Evolutionary conservation across 441 rosid species (phyloP), one percentile per base, ranked within the genome.

Genomic region (Breynia disticha): DNA sequence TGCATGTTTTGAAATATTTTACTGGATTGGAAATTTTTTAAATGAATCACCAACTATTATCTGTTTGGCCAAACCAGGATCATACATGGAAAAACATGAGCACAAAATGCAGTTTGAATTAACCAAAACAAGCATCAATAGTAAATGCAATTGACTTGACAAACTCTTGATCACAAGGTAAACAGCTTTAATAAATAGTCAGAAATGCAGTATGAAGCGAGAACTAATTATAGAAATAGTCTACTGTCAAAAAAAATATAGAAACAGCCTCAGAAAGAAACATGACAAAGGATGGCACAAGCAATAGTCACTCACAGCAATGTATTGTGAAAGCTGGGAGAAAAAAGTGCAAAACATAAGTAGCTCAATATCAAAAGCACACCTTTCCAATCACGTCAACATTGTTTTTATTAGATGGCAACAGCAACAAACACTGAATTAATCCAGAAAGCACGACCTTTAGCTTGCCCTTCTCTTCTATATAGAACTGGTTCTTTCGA

Each of bases 391-490:
- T 50, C 44, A 68, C 61, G 48, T 71, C 61, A 16, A 44, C 66
- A 60, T 73, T 68, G 45, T 68, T 60, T 60, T 65, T 70, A 39
- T 66, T 67, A 58, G 70, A 61, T 57, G 87, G 83, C 72, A 89
- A 72, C 56, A 93, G 52, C 11, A 83, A 81, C 65, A 93, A 70
- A 76, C 97, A 93, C 62, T 63, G 80, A 32, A 70, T 70, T 61
- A 93, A 66, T 18, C 97, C 93, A 56, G 76, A 69, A 72, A 93
- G 86, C 48, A 76, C 80, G 67, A 60, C 79, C 62, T 69, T 86
- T 18, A 93, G 83, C 73, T 83, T 83, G 61, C 76, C 76, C 72
- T 74, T 89, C 52, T 89, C 95, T 74, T 89, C 82, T 56, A 78
- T 65, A 68, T 79, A 71, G 55, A 81, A 81, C 58, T 73, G 93